phyloP scores from a whole-genome alignment of 495 filamentous ascomycete genomes.

The Penicillium malachiteum region DNA sequence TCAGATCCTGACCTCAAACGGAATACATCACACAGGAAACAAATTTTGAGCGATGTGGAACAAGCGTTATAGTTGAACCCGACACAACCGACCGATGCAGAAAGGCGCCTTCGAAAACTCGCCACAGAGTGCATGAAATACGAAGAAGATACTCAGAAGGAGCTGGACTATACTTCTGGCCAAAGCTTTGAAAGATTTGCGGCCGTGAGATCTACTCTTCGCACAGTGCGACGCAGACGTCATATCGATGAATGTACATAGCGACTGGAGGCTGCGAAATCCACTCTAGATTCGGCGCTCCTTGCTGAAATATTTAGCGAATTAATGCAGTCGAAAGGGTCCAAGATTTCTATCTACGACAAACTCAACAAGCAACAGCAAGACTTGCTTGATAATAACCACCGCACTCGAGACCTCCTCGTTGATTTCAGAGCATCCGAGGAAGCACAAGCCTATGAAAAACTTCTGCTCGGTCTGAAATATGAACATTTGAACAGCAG shows the following conservation, averaged over 20 bases:
- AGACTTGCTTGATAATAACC: neutral
- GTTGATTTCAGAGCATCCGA: neutral
- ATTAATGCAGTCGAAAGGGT: neutral
- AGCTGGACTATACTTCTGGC: neutral
- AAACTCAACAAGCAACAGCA: neutral
- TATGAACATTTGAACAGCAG: slow-evolving; percentile 2
- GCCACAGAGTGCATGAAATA: slow-evolving; percentile 5
- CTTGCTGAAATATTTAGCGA: neutral
- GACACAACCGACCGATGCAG: neutral
- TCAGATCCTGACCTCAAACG: slow-evolving; percentile 1
- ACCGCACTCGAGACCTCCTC: neutral
- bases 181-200: neutral
- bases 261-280: neutral
- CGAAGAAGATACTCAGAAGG: slow-evolving; percentile 2
- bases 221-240: neutral
- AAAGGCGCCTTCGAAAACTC: neutral
- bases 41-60: neutral
- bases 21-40: neutral
- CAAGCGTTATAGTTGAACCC: neutral
- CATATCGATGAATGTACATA: neutral
- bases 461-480: neutral
- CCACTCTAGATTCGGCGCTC: neutral
- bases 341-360: neutral
- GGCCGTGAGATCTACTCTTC: neutral
- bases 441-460: neutral